Conservation (phyloP, 805 yeast species). For the Tetrapisispora fleetii region DNA sequence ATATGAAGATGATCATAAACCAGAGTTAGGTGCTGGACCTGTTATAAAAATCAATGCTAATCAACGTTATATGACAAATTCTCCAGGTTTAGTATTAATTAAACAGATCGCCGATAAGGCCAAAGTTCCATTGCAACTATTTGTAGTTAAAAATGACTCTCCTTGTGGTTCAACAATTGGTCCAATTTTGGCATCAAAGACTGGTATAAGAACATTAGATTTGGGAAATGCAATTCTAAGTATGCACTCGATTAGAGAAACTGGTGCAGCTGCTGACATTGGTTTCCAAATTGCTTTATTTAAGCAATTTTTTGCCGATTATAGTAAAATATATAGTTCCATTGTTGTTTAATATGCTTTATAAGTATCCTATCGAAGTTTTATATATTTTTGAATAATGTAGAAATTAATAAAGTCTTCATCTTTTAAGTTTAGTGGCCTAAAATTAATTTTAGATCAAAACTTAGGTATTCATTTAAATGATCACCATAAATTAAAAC, state of each 20-base stretch:
- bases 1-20: constrained; percentile 73
- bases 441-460: too few species aligned
- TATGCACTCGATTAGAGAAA: constrained; percentile 91
- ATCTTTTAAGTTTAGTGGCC: too few species aligned
- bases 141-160: constrained; percentile 87
- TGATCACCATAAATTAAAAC: too few species aligned
- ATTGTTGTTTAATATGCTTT: constrained; percentile 28
- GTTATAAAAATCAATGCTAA: constrained; percentile 90
- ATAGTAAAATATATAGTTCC: constrained; percentile 26
- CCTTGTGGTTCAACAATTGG: constrained; percentile 97
- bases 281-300: constrained; percentile 53
- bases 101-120: constrained; percentile 60
- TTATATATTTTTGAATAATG: too few species aligned
- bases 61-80: constrained; percentile 90
- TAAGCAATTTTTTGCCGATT: constrained; percentile 47
- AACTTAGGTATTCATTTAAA: not conserved
- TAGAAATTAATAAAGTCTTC: not conserved
- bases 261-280: constrained; percentile 74
- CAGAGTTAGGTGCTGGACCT: constrained; percentile 79
- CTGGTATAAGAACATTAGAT: constrained; percentile 82
- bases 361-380: not conserved
- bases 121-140: constrained; percentile 76
- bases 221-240: constrained; percentile 86
- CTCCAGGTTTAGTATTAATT: constrained; percentile 74
- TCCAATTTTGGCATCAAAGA: constrained; percentile 77